Conservation (phyloP, 768 basidiomycete species). For the Hericium erinaceus region DNA sequence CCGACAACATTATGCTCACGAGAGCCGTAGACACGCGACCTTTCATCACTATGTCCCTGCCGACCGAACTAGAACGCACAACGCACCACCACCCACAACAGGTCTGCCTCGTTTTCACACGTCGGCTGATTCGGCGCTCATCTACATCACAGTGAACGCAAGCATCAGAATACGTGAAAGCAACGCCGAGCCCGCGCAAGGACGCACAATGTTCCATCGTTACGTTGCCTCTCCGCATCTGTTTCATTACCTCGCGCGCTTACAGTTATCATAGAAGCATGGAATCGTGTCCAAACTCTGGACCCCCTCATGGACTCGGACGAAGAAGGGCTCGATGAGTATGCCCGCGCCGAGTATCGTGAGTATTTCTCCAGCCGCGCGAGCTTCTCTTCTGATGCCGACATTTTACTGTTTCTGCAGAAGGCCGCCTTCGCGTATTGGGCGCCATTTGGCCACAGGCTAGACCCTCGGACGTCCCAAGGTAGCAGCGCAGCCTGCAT, state of each 20-base stretch:
- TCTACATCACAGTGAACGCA: conserved; percentile 7
- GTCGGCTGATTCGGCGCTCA: background rate
- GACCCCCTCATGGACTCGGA: conserved; percentile 70
- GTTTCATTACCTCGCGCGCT: background rate
- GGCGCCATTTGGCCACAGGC: conserved; percentile 6
- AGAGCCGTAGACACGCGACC: conserved; percentile 12
- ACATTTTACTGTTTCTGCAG: background rate
- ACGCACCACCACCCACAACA: conserved; percentile 3
- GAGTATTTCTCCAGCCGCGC: conserved; percentile 18
- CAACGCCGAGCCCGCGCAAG: conserved; percentile 9
- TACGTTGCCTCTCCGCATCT: background rate
- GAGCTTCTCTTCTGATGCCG: background rate
- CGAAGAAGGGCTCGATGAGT: conserved; percentile 57
- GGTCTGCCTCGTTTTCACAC: conserved; percentile 5
- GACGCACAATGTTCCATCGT: conserved; percentile 39
- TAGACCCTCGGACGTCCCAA: background rate
- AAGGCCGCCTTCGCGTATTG: conserved; percentile 14
- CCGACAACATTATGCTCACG: conserved; percentile 10
- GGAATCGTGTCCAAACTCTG: conserved; percentile 51
- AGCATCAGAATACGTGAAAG: conserved; percentile 5
- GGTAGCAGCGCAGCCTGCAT: too few species aligned
- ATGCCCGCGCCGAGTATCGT: conserved; percentile 60
- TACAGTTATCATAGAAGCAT: conserved; percentile 45
- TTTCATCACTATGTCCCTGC: conserved; percentile 16
- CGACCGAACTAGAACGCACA: conserved; percentile 5